Evolutionary conservation across 2,329 filamentous ascomycete species (phyloP).

Genomic region (Sporothrix protearum): DNA sequence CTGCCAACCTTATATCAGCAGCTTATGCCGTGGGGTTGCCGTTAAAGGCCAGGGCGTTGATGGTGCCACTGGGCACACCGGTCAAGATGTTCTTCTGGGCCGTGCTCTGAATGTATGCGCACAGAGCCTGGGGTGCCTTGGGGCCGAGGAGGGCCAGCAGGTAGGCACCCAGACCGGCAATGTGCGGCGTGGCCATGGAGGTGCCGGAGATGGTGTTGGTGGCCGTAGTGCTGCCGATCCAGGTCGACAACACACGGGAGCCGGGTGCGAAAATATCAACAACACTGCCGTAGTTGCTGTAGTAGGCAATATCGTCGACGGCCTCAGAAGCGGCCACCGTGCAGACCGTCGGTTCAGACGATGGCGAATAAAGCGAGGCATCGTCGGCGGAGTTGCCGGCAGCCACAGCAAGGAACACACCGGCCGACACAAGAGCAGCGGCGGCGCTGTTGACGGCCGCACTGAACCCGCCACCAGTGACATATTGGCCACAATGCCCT

Average conservation of each 20-base stretch:
- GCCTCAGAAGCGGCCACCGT: conserved; percentile 50
- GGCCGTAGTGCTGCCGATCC: conserved; percentile 42
- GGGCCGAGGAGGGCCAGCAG: conserved; percentile 44
- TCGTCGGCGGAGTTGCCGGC: conserved; percentile 51
- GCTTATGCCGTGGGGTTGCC: conserved; percentile 38
- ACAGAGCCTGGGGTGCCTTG: conserved; percentile 45
- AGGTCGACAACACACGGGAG: conserved; percentile 46
- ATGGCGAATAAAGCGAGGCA: conserved; percentile 46
- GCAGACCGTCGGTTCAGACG: conserved; percentile 47
- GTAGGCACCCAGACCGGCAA: conserved; percentile 40
- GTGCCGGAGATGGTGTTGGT: conserved; percentile 48
- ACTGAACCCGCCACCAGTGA: conserved; percentile 49
- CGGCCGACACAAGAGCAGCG: conserved; percentile 42
- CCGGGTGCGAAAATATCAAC: conserved; percentile 54
- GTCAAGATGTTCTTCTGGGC: conserved; percentile 42
- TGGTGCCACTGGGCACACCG: conserved; percentile 42
- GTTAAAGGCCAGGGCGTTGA: conserved; percentile 57
- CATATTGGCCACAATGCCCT: conserved; percentile 53
- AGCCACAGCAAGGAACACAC: conserved; percentile 54
- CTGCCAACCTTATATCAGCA: background rate
- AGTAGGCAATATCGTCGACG: conserved; percentile 42
- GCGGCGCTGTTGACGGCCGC: conserved; percentile 51
- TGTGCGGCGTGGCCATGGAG: conserved; percentile 38
- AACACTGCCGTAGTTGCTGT: conserved; percentile 51
- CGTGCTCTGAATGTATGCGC: conserved; percentile 44